A percentile compares a stretch with the other conserved stretches of the same genome.
phyloP scores from a whole-genome alignment of 441 rosid species.

The California macrophylla region DNA sequence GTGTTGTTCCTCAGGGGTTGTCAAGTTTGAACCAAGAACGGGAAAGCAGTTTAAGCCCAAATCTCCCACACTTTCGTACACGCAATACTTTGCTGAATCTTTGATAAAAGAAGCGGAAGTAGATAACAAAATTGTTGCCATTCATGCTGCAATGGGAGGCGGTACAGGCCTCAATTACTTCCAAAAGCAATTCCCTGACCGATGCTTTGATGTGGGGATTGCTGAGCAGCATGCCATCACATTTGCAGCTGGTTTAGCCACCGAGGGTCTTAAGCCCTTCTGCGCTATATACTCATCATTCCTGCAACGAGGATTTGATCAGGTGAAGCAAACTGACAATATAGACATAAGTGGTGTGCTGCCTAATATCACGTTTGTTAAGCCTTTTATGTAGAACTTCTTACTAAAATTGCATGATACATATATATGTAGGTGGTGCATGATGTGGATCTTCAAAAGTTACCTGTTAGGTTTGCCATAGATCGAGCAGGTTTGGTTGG shows the following conservation, averaged over 20 bases:
- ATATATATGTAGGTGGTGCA: conserved; percentile 49
- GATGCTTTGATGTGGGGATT: conserved; percentile 75
- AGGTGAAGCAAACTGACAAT: conserved; percentile 34
- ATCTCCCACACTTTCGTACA: conserved; percentile 44
- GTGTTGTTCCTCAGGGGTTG: conserved; percentile 36
- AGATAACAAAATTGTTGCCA: conserved; percentile 53
- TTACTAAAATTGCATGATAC: conserved; percentile 2
- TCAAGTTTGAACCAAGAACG: conserved; percentile 46
- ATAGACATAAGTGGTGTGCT: not conserved
- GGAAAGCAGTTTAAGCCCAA: conserved; percentile 55
- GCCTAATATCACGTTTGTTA: not conserved
- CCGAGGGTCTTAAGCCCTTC: conserved; percentile 71
- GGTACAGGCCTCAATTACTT: conserved; percentile 69
- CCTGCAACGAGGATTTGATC: conserved; percentile 72
- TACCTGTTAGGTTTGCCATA: conserved; percentile 63
- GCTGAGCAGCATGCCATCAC: conserved; percentile 78
- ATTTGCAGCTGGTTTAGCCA: conserved; percentile 68
- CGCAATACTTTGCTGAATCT: conserved; percentile 59
- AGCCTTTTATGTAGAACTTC: too few relatives aligned
- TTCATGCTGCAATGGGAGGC: conserved; percentile 82
- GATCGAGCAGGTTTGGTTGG: conserved; percentile 72
- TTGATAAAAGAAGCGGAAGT: conserved; percentile 52
- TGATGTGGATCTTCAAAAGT: conserved; percentile 67
- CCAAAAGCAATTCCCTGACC: conserved; percentile 56
- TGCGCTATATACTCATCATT: conserved; percentile 66